Conservation (phyloP, 1,284 basidiomycete species). For the Ustilago vetiveriae region DNA sequence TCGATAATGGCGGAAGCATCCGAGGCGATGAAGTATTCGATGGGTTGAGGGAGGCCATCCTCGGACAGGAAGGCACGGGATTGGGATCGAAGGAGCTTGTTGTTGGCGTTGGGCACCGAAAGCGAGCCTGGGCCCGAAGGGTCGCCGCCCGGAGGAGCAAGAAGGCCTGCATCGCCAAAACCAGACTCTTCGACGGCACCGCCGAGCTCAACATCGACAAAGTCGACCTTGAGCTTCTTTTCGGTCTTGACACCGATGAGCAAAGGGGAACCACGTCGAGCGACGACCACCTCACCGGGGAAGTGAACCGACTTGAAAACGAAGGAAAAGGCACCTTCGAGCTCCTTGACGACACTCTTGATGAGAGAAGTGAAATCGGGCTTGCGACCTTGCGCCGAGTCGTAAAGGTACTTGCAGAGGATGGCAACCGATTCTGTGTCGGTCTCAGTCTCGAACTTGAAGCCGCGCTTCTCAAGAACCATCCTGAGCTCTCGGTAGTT, state of each 20-base stretch:
- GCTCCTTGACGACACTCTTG: conserved; percentile 96
- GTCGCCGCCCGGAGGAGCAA: conserved; percentile 75
- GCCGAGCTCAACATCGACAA: conserved; percentile 88
- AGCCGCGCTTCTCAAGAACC: conserved; percentile 95
- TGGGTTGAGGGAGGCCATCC: conserved; percentile 96
- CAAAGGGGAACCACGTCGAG: conserved; percentile 95
- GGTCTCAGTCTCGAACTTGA: conserved; percentile 92
- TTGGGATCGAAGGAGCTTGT: conserved; percentile 90
- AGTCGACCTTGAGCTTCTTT: conserved; percentile 99
- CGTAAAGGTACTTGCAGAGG: conserved; percentile 95
- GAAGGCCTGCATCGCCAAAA: conserved; percentile 68
- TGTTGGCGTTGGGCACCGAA: conserved; percentile 56
- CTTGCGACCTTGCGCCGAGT: conserved; percentile 87
- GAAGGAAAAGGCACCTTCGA: conserved; percentile 99
- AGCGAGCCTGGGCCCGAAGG: conserved; percentile 65
- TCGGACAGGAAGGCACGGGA: conserved; percentile 98
- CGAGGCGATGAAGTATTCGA: conserved; percentile 99
- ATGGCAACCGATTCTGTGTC: conserved; percentile 98
- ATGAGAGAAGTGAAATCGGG: conserved; percentile 89
- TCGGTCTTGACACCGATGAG: conserved; percentile 99
- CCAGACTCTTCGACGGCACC: conserved; percentile 51
- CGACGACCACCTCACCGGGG: conserved; percentile 94
- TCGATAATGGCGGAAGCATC: conserved; percentile 96
- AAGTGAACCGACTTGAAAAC: conserved; percentile 98
- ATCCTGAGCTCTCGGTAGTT: conserved; percentile 88